Evolutionary conservation across 306 rosid genomes (phyloP).

Genomic region (Vigna angularis): DNA sequence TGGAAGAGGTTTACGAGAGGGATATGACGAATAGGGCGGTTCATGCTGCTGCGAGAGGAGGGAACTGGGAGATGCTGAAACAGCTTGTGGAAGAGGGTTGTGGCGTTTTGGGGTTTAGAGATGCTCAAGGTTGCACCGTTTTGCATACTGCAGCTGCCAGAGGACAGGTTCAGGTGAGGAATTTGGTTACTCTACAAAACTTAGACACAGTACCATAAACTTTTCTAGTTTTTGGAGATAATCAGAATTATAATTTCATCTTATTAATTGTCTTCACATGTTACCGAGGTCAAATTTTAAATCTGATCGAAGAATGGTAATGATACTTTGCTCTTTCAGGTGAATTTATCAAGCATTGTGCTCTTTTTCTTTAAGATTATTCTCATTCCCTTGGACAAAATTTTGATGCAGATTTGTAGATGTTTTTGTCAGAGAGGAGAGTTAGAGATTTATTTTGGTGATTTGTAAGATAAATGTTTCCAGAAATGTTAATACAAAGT

Average conservation of each 20-base stretch:
- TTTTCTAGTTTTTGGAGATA: too few relatives aligned
- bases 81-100: slow-evolving; percentile 53
- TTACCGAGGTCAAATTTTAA: too few relatives aligned
- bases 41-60: slow-evolving; percentile 93
- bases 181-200: background rate
- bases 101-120: slow-evolving; percentile 59
- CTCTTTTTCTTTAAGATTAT: slow-evolving; percentile 10
- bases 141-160: slow-evolving; percentile 84
- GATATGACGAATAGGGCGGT: slow-evolving; percentile 80
- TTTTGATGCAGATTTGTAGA: background rate
- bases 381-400: background rate
- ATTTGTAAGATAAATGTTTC: too few relatives aligned
- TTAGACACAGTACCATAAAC: too few relatives aligned
- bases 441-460: too few relatives aligned
- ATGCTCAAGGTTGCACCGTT: slow-evolving; percentile 71
- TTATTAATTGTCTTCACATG: too few relatives aligned
- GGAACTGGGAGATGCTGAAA: slow-evolving; percentile 76
- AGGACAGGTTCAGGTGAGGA: slow-evolving; percentile 81
- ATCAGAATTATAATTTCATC: too few relatives aligned
- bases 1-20: slow-evolving; percentile 57
- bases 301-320: too few relatives aligned
- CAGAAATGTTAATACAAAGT: too few relatives aligned
- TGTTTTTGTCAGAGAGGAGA: background rate
- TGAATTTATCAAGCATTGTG: background rate
- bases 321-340: too few relatives aligned